These are phyloP conservation scores for Boletus bicolor DNA, from an alignment of 768 basidiomycete species.

Conservation along the genomic window DNA sequence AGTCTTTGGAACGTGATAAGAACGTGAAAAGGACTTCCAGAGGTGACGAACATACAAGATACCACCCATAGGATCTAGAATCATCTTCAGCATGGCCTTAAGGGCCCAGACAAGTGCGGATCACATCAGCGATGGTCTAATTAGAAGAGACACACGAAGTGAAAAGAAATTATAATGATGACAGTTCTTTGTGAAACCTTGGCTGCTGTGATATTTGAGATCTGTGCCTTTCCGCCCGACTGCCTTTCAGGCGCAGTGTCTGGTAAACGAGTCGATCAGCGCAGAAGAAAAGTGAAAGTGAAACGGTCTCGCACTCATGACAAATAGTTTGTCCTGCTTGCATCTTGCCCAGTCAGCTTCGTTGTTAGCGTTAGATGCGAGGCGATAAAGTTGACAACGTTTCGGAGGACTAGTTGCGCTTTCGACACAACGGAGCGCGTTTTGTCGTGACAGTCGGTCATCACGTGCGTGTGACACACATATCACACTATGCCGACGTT, in stretches of 20 bases:
- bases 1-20: constrained; percentile 47
- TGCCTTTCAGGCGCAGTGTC: constrained; percentile 94
- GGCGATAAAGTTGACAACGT: constrained; percentile 1
- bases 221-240: constrained; percentile 92
- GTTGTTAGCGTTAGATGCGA: neutral
- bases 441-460: neutral
- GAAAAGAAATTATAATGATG: neutral
- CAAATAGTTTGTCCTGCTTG: constrained; percentile 67
- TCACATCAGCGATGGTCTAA: constrained; percentile 96
- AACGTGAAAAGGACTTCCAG: neutral
- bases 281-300: neutral
- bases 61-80: constrained; percentile 98
- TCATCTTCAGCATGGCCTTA: constrained; percentile 99
- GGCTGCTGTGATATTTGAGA: constrained; percentile 94
- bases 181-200: constrained; percentile 53
- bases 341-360: constrained; percentile 11
- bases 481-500: neutral
- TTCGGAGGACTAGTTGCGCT: no score
- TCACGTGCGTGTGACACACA: neutral
- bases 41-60: constrained; percentile 64
- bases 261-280: constrained; percentile 29
- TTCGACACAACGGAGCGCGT: neutral
- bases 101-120: constrained; percentile 93
- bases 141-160: neutral
- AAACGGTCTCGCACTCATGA: constrained; percentile 58